These are phyloP conservation scores for Periconia sp. DNA, from an alignment of 2,329 filamentous ascomycete species.

Conservation along the genomic window DNA sequence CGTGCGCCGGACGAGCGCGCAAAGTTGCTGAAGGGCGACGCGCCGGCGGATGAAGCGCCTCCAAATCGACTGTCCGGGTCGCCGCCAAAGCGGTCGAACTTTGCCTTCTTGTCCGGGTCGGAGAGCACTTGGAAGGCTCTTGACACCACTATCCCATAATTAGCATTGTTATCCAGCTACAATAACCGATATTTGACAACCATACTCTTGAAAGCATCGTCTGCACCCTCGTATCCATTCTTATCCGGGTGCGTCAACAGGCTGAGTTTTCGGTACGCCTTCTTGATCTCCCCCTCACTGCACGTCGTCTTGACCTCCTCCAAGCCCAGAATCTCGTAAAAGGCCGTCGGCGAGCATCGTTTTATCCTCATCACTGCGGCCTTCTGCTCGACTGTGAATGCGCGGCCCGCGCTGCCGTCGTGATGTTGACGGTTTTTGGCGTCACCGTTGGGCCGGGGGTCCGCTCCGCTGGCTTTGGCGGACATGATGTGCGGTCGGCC, in stretches of 20 bases:
- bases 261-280: constrained; percentile 94
- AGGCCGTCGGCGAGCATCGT: constrained; percentile 81
- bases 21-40: constrained; percentile 70
- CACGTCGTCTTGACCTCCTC: constrained; percentile 68
- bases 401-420: constrained; percentile 75
- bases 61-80: constrained; percentile 91
- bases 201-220: constrained; percentile 92
- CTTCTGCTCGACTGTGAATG: constrained; percentile 89
- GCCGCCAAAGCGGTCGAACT: constrained; percentile 86
- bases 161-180: constrained; percentile 8
- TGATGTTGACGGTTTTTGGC: constrained; percentile 67
- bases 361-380: constrained; percentile 88
- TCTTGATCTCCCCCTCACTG: constrained; percentile 89
- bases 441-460: constrained; percentile 45
- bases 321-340: constrained; percentile 91
- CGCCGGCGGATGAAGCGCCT: constrained; percentile 60
- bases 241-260: constrained; percentile 98
- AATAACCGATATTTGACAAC: constrained; percentile 3
- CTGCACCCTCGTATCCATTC: constrained; percentile 93
- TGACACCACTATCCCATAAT: constrained; percentile 70
- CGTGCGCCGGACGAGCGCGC: constrained; percentile 56
- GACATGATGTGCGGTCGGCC: constrained; percentile 42
- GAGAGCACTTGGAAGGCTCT: constrained; percentile 91
- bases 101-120: constrained; percentile 89
- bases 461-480: constrained; percentile 52